These are phyloP conservation scores for Friedmanniomyces simplex DNA, from an alignment of 495 filamentous ascomycete species.

Conservation along the genomic window DNA sequence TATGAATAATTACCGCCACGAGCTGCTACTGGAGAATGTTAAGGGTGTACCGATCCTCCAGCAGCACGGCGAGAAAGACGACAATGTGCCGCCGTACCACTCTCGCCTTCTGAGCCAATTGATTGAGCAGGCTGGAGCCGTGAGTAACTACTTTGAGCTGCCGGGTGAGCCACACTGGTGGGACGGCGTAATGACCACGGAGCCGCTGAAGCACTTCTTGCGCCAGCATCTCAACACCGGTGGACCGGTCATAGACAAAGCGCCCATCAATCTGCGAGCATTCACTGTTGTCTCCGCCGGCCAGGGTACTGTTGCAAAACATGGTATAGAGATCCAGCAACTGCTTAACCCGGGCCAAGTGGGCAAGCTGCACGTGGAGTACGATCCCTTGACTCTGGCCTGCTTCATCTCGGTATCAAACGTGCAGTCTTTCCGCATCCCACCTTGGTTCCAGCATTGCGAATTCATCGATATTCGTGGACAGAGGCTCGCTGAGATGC, in stretches of 20 bases:
- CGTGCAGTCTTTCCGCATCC: not conserved
- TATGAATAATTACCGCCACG: slow-evolving; percentile 44
- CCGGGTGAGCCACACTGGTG: slow-evolving; percentile 44
- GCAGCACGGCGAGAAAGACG: slow-evolving; percentile 47
- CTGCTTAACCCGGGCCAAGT: slow-evolving; percentile 38
- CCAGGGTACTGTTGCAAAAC: slow-evolving; percentile 42
- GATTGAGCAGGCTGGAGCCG: slow-evolving; percentile 32
- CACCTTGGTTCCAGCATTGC: slow-evolving; percentile 2
- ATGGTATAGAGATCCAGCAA: slow-evolving; percentile 40
- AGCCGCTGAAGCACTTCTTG: slow-evolving; percentile 37
- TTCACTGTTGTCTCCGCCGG: slow-evolving; percentile 42
- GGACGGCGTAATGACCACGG: slow-evolving; percentile 35
- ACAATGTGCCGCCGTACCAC: slow-evolving; percentile 51
- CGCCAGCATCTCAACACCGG: slow-evolving; percentile 20
- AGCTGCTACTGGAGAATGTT: slow-evolving; percentile 42
- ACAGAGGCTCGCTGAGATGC: not conserved
- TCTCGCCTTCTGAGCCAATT: slow-evolving; percentile 44
- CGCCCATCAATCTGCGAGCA: slow-evolving; percentile 17
- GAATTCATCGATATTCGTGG: not conserved
- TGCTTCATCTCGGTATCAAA: slow-evolving; percentile 1
- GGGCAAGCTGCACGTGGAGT: slow-evolving; percentile 21
- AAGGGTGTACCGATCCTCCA: slow-evolving; percentile 45
- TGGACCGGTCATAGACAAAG: not conserved
- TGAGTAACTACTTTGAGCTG: slow-evolving; percentile 42
- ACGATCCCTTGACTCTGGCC: slow-evolving; percentile 1